Conservation (phyloP, 495 filamentous ascomycete species). For the Penicillium samsonianum region DNA sequence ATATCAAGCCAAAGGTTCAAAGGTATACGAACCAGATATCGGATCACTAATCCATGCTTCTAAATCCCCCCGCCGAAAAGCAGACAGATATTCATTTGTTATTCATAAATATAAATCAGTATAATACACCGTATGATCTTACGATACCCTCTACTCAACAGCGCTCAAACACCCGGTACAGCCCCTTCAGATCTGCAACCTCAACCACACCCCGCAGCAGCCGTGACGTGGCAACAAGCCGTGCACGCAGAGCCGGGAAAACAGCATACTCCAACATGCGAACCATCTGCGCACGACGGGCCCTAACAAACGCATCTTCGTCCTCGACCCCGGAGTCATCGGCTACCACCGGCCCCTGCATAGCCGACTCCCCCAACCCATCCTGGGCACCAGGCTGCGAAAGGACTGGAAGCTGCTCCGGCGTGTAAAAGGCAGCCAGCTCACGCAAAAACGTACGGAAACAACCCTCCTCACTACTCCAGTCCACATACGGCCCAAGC, state of each 20-base stretch:
- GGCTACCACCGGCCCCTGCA: conserved; percentile 8
- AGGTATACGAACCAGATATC: not conserved
- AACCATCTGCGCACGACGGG: conserved; percentile 64
- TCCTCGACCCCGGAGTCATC: conserved; percentile 24
- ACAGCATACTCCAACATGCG: conserved; percentile 78
- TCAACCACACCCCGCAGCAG: conserved; percentile 82
- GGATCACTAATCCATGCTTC: not conserved
- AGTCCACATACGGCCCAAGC: conserved; percentile 85
- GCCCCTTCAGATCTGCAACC: conserved; percentile 88
- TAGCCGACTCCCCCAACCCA: not conserved
- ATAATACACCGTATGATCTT: not conserved
- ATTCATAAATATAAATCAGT: not conserved
- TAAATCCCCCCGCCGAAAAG: not conserved
- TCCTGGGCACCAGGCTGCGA: conserved; percentile 31
- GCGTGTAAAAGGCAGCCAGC: conserved; percentile 89
- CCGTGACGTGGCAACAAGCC: conserved; percentile 79
- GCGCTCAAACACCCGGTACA: conserved; percentile 97
- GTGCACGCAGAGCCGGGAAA: conserved; percentile 83
- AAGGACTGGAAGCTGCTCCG: conserved; percentile 71
- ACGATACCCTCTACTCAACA: conserved; percentile 55
- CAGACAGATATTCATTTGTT: conserved; percentile 1
- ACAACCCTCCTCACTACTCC: conserved; percentile 80
- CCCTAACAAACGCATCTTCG: conserved; percentile 53
- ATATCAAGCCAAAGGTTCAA: too few relatives aligned
- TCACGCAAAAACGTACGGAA: conserved; percentile 84